Evolutionary conservation across 345 rosid genomes (phyloP), one percentile per base, ranked within the genome.

Genomic region (Dimocarpus longan): DNA sequence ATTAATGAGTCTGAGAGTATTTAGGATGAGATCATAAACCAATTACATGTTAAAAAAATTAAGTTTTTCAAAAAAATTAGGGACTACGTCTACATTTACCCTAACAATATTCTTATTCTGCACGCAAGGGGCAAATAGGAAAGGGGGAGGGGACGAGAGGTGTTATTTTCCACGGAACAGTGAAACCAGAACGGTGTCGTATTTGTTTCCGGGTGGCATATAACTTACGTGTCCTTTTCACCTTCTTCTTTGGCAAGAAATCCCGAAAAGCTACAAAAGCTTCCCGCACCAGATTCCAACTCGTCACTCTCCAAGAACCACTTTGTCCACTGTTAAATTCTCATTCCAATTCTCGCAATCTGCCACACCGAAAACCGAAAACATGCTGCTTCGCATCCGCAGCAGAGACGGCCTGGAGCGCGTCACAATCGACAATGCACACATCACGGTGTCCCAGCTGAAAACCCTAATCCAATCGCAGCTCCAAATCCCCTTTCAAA

Each of bases 391-490:
- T 28, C 83, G 99, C 82, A 91, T 96, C 81, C 91, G 98, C 69
- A 94, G 98, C 81, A 83, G 99, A 71, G 99, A 96, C 81, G 99
- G 99, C 76, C 87, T 94, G 10, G 99, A 96, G 84, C 91, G 99
- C 50, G 88, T 96, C 79, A 80, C 83, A 12, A 70, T 90, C 70
- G 94, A 90, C 21, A 85, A 81, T 78, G 74, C 91, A 18, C 77
- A 85, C 70, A 77, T 85, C 69, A 90, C 95, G 15, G 79, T 94
- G 24, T 80, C 88, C 52, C 90, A 90, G 44, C 93, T 96, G 72
- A 91, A 88, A 89, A 73, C 94, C 89, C 86, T 88, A 80, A 96
- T 96, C 66, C 86, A 94, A 28, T 79, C 86, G 64, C 97, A 94
- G 75, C 99, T 96, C 81, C 90, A 86, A 74, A 93, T 96, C 87